Evolutionary conservation across 371 early-diverging fungal species (phyloP), one percentile per base, ranked within the genome.

Genomic region (Mortierella sp.): DNA sequence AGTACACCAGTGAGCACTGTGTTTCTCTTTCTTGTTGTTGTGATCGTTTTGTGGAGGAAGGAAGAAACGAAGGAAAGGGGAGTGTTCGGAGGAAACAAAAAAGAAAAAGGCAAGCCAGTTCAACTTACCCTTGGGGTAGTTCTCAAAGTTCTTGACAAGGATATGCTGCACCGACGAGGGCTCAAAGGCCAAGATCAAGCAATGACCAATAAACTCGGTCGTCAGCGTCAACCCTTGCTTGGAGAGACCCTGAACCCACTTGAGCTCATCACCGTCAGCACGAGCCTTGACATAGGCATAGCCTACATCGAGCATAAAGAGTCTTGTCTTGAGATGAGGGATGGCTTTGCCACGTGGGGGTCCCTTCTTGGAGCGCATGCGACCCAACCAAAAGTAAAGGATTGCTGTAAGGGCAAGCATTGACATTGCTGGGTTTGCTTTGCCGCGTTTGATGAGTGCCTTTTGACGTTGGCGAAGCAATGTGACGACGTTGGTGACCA

Each of bases 131-230:
- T 86, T 86, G 38, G 87, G 87, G 78, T 86, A 86, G 72, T 86
- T 86, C 58, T 86, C 87, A 80, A 86, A 86, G 83, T 86, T 86
- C 83, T 86, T 86, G 83, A 86, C 87, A 54, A 86, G 47, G 52
- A 86, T 86, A n/a, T 86, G 87, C 74, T 86, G 87, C 24, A 86
- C 87, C 4, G 87, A 86, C 13, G 87, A 86, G 21, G 87, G 87
- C 52, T 86, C 87, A 58, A 86, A 86, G 55, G 71, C 87, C 5
- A 86, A 38, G 79, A 82, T 86, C 38, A 86, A 70, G 54, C 78
- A 76, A 63, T 86, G 87, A 2, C 87, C 87, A 71, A 86, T 63
- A 26, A 82, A 34, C 71, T 82, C 82, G 1, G 87, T 86, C 2
- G 82, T 86, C 70, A 86, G 58, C 3, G 87, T 86, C 21, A 78